A percentile compares a stretch with the other conserved stretches of the same genome.
These are phyloP conservation scores for Saturnispora galanensis DNA, from an alignment of 805 yeast genomes.

Conservation along the genomic window DNA sequence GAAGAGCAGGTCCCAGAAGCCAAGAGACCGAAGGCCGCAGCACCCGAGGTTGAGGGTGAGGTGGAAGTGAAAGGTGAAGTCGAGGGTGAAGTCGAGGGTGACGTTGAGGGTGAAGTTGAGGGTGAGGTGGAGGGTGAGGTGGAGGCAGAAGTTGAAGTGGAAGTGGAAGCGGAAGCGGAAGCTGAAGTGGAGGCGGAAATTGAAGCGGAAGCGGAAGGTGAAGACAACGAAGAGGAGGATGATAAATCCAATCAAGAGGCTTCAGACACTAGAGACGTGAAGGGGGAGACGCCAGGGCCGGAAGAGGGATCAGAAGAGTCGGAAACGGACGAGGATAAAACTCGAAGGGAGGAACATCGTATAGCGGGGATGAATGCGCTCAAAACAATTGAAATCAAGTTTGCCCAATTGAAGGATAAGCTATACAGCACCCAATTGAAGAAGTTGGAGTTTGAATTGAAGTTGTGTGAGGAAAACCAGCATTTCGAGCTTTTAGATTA, in stretches of 20 bases:
- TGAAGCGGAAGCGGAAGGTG: conserved; percentile 19
- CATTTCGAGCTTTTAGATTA: conserved; percentile 83
- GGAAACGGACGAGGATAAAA: conserved; percentile 15
- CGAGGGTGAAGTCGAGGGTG: conserved; percentile 12
- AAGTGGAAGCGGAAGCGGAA: conserved; percentile 10
- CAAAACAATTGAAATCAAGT: conserved; percentile 72
- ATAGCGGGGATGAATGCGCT: conserved; percentile 61
- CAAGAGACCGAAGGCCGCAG: conserved; percentile 3
- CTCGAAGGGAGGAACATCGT: conserved; percentile 33
- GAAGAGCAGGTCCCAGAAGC: conserved; percentile 3
- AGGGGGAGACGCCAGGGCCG: too few relatives aligned
- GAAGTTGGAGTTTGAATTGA: conserved; percentile 71
- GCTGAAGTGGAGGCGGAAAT: conserved; percentile 21
- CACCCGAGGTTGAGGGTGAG: conserved; percentile 10
- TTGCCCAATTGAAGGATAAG: conserved; percentile 77
- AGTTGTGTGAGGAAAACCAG: conserved; percentile 77
- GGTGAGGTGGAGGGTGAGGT: conserved; percentile 16
- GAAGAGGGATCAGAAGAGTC: too few relatives aligned
- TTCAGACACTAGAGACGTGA: conserved; percentile 6
- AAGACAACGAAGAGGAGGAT: conserved; percentile 14
- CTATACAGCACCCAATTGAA: conserved; percentile 75
- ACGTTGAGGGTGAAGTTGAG: conserved; percentile 15
- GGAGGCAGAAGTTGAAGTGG: conserved; percentile 13
- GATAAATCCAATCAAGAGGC: conserved; percentile 16
- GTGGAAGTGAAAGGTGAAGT: conserved; percentile 12